These are phyloP conservation scores for Phytophthora crassamura DNA, from an alignment of 352 stramenopile genomes.

Conservation along the genomic window DNA sequence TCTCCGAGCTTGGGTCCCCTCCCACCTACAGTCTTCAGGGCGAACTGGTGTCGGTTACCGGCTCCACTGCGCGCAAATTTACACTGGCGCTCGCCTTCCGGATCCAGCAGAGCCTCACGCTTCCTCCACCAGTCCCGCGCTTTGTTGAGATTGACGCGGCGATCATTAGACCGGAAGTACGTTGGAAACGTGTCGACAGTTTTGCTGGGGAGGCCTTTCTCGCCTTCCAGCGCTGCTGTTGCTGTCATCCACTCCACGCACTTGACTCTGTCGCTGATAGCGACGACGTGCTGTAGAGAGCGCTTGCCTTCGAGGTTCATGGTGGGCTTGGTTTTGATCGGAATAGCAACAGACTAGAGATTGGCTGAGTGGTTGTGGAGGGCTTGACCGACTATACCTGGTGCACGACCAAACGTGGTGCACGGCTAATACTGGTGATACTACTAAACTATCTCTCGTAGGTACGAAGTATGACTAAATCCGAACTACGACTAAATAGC, in stretches of 20 bases:
- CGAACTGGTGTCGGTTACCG: constrained; percentile 12
- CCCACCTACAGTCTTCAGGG: not conserved
- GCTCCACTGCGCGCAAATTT: constrained; percentile 6
- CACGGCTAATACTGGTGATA: constrained; percentile 5
- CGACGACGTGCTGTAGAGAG: constrained; percentile 14
- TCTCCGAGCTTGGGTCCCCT: constrained; percentile 2
- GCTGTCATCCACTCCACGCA: no score
- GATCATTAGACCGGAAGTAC: constrained; percentile 3
- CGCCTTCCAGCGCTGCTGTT: not conserved
- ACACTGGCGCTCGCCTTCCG: not conserved
- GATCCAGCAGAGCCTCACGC: not conserved
- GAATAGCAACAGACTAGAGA: not conserved
- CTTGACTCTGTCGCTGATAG: constrained; percentile 2
- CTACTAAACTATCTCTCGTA: not conserved
- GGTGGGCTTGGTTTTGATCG: not conserved
- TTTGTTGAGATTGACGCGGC: constrained; percentile 3
- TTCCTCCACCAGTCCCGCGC: constrained; percentile 11
- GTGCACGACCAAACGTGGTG: not conserved
- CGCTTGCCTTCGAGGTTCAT: constrained; percentile 1
- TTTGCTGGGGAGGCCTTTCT: constrained; percentile 5
- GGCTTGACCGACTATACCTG: not conserved
- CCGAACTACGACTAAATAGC: constrained; percentile 7
- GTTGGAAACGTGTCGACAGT: constrained; percentile 4
- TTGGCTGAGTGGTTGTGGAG: not conserved
- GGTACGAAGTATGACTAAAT: constrained; percentile 6